Evolutionary conservation across 2,329 filamentous ascomycete genomes (phyloP).

Genomic region (Huntiella omanensis): DNA sequence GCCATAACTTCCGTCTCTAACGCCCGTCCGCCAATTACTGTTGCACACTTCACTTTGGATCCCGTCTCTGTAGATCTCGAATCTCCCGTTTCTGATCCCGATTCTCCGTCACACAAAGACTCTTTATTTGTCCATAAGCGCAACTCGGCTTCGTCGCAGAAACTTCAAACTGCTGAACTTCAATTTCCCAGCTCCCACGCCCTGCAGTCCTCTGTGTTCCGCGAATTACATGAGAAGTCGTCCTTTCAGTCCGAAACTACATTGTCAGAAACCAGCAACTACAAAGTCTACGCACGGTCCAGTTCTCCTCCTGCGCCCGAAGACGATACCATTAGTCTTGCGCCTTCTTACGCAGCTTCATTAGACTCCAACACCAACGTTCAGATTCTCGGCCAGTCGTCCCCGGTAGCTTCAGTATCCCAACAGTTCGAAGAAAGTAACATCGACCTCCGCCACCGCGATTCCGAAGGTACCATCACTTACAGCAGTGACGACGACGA

Average conservation of each 20-base stretch:
- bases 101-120: conserved; percentile 13
- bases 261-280: conserved; percentile 32
- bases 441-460: conserved; percentile 21
- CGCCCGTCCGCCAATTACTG: conserved; percentile 5
- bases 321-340: conserved; percentile 21
- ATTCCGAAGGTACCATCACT: conserved; percentile 31
- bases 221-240: conserved; percentile 9
- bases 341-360: conserved; percentile 22
- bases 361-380: conserved; percentile 26
- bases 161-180: not conserved
- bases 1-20: not conserved
- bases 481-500: conserved; percentile 11
- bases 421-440: not conserved
- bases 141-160: not conserved
- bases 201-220: conserved; percentile 1
- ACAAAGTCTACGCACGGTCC: conserved; percentile 30
- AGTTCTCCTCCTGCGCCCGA: conserved; percentile 20
- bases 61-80: conserved; percentile 17
- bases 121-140: not conserved
- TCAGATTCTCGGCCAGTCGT: conserved; percentile 31
- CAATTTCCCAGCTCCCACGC: not conserved
- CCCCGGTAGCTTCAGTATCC: conserved; percentile 24
- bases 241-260: conserved; percentile 21
- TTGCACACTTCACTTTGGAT: conserved; percentile 14
- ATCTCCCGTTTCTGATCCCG: conserved; percentile 12